Conservation (phyloP, 371 early-diverging fungal genomes). For the Rozella allomycis region DNA sequence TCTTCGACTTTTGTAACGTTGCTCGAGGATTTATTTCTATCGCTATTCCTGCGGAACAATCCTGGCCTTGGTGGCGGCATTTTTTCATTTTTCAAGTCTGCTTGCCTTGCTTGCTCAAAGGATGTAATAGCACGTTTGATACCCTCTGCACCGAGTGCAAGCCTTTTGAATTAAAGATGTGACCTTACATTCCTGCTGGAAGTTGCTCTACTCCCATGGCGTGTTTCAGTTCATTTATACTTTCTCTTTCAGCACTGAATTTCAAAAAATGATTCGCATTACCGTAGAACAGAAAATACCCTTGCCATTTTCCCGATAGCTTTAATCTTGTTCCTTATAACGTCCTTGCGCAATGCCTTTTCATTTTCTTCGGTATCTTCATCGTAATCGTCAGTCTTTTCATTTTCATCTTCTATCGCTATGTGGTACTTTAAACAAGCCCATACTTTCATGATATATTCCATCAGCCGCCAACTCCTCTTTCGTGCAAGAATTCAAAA, state of each 20-base stretch:
- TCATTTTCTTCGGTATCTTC: constrained; percentile 5
- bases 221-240: constrained; percentile 72
- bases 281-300: constrained; percentile 62
- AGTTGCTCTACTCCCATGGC: constrained; percentile 54
- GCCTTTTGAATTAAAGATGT: too few relatives aligned
- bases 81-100: constrained; percentile 74
- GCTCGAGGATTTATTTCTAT: too few relatives aligned
- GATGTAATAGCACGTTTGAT: constrained; percentile 60
- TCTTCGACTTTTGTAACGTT: too few relatives aligned
- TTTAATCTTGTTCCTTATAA: constrained; percentile 70
- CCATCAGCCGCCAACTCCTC: constrained; percentile 18
- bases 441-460: not conserved
- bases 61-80: constrained; percentile 44
- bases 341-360: constrained; percentile 35
- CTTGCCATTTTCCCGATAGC: constrained; percentile 77
- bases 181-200: constrained; percentile 67
- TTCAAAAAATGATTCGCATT: not conserved
- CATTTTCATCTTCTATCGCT: too few relatives aligned
- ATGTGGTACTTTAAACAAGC: not conserved
- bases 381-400: too few relatives aligned
- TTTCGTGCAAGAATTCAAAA: constrained; percentile 72
- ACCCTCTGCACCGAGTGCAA: constrained; percentile 74
- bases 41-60: too few relatives aligned
- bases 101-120: constrained; percentile 72
- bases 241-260: constrained; percentile 51